phyloP scores from a whole-genome alignment of 1,284 basidiomycete species.

The Vanrija sp. region DNA sequence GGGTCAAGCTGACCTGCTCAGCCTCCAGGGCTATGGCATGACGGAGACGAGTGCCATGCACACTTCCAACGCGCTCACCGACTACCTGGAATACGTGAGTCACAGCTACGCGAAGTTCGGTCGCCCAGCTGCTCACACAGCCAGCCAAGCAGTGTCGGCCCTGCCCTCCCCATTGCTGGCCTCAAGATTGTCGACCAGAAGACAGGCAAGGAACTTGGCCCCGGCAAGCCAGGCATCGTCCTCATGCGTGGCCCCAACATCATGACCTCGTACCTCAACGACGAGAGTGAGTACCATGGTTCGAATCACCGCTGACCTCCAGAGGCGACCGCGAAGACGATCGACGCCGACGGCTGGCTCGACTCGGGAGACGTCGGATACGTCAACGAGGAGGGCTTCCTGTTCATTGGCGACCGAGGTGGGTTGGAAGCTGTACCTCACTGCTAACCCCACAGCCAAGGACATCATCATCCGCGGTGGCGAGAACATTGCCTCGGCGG shows the following conservation, averaged over 20 bases:
- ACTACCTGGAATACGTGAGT: conserved; percentile 22
- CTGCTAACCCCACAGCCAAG: neutral
- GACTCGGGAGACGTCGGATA: conserved; percentile 41
- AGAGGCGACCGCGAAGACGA: conserved; percentile 27
- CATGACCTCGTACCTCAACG: conserved; percentile 39
- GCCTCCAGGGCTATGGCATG: conserved; percentile 40
- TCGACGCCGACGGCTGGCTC: conserved; percentile 42
- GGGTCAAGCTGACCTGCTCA: neutral
- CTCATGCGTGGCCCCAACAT: conserved; percentile 38
- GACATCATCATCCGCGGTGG: conserved; percentile 46
- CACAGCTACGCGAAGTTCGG: too few species aligned
- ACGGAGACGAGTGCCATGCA: conserved; percentile 44
- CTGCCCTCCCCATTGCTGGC: conserved; percentile 33
- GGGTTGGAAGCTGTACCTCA: neutral
- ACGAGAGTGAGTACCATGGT: neutral
- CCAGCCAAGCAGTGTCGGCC: conserved; percentile 19
- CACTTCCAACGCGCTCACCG: conserved; percentile 30
- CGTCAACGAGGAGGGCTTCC: conserved; percentile 33
- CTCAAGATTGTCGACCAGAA: conserved; percentile 33
- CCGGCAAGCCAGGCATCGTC: conserved; percentile 27
- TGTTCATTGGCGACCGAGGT: conserved; percentile 38
- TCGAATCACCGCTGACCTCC: conserved; percentile 5
- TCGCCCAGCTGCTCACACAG: conserved; percentile 3
- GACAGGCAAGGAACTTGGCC: conserved; percentile 16
- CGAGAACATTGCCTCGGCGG: conserved; percentile 37